phyloP scores from a whole-genome alignment of 1,284 basidiomycete genomes.

The Cutaneotrichosporon sp. region DNA sequence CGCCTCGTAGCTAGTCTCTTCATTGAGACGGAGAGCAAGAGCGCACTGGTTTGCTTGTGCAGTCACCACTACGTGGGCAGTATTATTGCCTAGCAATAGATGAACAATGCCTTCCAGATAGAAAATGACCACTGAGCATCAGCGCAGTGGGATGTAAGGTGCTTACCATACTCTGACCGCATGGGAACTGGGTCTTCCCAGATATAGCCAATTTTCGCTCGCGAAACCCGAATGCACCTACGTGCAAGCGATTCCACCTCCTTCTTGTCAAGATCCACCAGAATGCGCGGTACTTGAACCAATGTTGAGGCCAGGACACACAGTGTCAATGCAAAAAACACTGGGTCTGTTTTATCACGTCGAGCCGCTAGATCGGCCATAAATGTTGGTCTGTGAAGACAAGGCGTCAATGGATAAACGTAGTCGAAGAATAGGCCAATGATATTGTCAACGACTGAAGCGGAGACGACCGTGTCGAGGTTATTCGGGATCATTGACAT shows the following conservation, averaged over 20 bases:
- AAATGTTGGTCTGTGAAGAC: constrained; percentile 40
- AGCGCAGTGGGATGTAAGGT: not conserved
- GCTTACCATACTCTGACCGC: constrained; percentile 15
- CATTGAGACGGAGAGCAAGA: constrained; percentile 36
- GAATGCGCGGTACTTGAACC: constrained; percentile 35
- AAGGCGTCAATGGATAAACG: constrained; percentile 40
- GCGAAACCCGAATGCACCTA: constrained; percentile 28
- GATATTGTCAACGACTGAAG: constrained; percentile 30
- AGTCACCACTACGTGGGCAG: constrained; percentile 36
- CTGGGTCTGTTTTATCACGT: constrained; percentile 32
- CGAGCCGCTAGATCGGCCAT: constrained; percentile 29
- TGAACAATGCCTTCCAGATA: constrained; percentile 39
- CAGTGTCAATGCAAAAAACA: constrained; percentile 34
- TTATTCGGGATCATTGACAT: constrained; percentile 20
- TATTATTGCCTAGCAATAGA: constrained; percentile 39
- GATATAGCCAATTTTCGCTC: constrained; percentile 31
- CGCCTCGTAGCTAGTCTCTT: constrained; percentile 37
- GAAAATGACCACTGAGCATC: constrained; percentile 15
- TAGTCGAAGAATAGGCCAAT: constrained; percentile 41
- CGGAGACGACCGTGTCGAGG: constrained; percentile 34
- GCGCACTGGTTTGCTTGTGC: constrained; percentile 40
- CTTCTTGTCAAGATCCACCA: constrained; percentile 37
- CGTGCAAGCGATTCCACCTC: constrained; percentile 35
- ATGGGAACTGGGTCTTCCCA: constrained; percentile 29
- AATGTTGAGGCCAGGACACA: constrained; percentile 38